Evolutionary conservation across 768 basidiomycete genomes (phyloP).

Genomic region (Calocera viscosa): DNA sequence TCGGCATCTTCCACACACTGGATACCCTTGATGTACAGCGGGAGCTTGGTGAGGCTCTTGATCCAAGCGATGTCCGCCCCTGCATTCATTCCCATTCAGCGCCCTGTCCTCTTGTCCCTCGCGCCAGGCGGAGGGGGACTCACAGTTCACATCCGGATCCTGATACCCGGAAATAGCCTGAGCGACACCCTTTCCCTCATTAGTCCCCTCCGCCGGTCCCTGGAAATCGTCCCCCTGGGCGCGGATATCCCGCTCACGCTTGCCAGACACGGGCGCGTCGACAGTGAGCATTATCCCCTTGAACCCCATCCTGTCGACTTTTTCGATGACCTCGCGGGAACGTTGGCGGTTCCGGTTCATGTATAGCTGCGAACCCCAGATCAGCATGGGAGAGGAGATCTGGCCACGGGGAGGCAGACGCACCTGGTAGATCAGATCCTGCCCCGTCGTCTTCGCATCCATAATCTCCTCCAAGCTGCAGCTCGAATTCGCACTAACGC

Average conservation of each 20-base stretch:
- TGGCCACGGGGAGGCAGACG: neutral
- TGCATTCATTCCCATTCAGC: too few relatives aligned
- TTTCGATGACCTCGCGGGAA: constrained; percentile 20
- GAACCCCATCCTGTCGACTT: constrained; percentile 24
- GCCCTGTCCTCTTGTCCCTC: too few relatives aligned
- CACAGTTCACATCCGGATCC: constrained; percentile 28
- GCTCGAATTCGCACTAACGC: constrained; percentile 32
- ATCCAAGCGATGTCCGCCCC: constrained; percentile 29
- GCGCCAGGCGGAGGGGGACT: too few relatives aligned
- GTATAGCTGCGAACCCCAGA: neutral
- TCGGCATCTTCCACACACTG: constrained; percentile 25
- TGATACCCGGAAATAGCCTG: constrained; percentile 45
- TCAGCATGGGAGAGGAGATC: neutral
- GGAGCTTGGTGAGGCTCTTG: constrained; percentile 48
- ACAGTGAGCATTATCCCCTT: constrained; percentile 29
- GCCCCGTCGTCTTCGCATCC: constrained; percentile 22
- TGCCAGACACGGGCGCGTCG: constrained; percentile 26
- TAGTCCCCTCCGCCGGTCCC: constrained; percentile 10
- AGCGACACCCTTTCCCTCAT: constrained; percentile 12
- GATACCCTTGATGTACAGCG: constrained; percentile 61
- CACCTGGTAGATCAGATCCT: constrained; percentile 28
- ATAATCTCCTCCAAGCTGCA: constrained; percentile 30
- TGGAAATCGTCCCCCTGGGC: constrained; percentile 6
- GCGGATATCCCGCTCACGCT: constrained; percentile 17
- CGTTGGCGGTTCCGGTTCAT: constrained; percentile 3